phyloP scores from a whole-genome alignment of 768 basidiomycete genomes.

The Mycena floridula region DNA sequence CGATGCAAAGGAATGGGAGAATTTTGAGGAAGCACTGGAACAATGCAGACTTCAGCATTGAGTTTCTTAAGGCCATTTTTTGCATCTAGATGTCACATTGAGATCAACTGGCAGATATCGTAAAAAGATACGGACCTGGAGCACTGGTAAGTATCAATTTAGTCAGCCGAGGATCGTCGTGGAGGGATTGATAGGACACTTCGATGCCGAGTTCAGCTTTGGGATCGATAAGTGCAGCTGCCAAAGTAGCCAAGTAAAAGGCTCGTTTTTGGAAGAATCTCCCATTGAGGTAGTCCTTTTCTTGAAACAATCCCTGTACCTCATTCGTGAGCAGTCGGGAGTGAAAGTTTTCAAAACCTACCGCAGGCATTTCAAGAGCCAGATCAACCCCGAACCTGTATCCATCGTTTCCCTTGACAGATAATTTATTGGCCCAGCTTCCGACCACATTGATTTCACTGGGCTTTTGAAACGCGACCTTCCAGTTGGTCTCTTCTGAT shows the following conservation, averaged over 20 bases:
- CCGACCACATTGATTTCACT: constrained; percentile 74
- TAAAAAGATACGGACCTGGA: constrained; percentile 32
- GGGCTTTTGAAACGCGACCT: constrained; percentile 74
- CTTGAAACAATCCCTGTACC: constrained; percentile 91
- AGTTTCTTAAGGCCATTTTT: constrained; percentile 58
- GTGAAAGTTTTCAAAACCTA: too few relatives aligned
- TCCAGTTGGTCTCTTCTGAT: constrained; percentile 82
- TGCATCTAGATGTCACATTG: constrained; percentile 32
- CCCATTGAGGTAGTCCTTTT: constrained; percentile 88
- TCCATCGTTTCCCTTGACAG: constrained; percentile 66
- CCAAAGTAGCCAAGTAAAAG: constrained; percentile 81
- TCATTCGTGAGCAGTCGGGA: too few relatives aligned
- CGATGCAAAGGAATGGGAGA: constrained; percentile 62
- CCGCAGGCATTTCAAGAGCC: constrained; percentile 80
- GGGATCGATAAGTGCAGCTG: constrained; percentile 46
- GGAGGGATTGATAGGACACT: constrained; percentile 50
- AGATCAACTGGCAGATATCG: neutral
- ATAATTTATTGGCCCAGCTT: constrained; percentile 78
- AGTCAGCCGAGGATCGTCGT: constrained; percentile 59
- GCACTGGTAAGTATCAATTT: constrained; percentile 55
- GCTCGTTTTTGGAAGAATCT: constrained; percentile 91
- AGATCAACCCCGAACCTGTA: constrained; percentile 68
- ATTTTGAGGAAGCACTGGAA: constrained; percentile 54
- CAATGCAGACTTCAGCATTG: constrained; percentile 66
- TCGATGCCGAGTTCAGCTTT: constrained; percentile 46